Percentiles rank a stretch among this genome's conserved stretches.
These are phyloP conservation scores for Aspergillus nidulans DNA, from an alignment of 495 filamentous ascomycete species.

Conservation along the genomic window DNA sequence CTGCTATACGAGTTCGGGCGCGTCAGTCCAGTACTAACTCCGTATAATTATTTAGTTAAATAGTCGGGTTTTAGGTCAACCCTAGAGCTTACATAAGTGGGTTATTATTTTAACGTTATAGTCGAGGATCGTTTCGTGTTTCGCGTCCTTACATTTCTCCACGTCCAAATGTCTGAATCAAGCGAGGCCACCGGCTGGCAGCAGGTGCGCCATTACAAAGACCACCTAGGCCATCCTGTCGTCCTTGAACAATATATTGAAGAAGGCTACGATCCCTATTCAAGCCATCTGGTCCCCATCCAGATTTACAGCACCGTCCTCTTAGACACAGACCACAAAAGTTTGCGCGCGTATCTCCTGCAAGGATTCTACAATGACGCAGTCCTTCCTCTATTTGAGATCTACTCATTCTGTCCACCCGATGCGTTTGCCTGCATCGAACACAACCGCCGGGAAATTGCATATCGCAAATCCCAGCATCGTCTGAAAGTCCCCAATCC, in stretches of 20 bases:
- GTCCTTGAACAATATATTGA: slow-evolving; percentile 17
- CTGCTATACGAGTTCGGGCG: too few species aligned
- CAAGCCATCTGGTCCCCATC: not conserved
- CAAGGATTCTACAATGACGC: slow-evolving; percentile 8
- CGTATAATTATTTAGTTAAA: too few species aligned
- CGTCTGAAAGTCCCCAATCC: slow-evolving; percentile 9
- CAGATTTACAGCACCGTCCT: slow-evolving; percentile 25
- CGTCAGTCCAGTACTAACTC: too few species aligned
- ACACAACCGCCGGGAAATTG: slow-evolving; percentile 22
- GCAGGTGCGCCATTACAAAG: slow-evolving; percentile 12
- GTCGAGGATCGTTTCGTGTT: too few species aligned
- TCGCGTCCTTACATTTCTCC: too few species aligned
- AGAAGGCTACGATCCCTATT: slow-evolving; percentile 7
- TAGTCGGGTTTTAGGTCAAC: too few species aligned
- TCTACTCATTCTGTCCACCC: slow-evolving; percentile 19
- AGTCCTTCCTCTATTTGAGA: slow-evolving; percentile 17
- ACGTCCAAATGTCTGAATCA: too few species aligned
- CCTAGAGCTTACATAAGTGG: too few species aligned
- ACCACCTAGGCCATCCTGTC: slow-evolving; percentile 16
- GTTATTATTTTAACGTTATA: too few species aligned
- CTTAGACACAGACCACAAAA: slow-evolving; percentile 20
- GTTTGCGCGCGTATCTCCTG: slow-evolving; percentile 17
- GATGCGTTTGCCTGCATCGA: slow-evolving; percentile 23
- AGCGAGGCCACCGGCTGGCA: slow-evolving; percentile 11
- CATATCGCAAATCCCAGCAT: slow-evolving; percentile 21